Evolutionary conservation across 352 stramenopile genomes (phyloP).

Genomic region (Globisporangium polare): DNA sequence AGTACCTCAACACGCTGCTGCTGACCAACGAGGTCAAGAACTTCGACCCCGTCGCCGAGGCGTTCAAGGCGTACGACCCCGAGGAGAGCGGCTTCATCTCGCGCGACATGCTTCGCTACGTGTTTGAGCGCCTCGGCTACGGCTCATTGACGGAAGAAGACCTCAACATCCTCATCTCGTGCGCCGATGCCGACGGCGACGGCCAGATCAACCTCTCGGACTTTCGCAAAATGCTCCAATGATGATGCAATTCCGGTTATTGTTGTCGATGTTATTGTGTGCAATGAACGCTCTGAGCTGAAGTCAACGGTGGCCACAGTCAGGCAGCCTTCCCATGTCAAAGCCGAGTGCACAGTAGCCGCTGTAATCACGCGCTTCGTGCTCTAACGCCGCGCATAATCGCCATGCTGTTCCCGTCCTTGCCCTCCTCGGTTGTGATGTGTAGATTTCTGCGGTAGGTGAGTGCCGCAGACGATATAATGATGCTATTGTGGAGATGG

Average conservation of each 20-base stretch:
- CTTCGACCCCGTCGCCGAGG: slow-evolving; percentile 87
- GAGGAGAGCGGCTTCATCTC: slow-evolving; percentile 83
- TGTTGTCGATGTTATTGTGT: background rate
- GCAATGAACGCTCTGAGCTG: background rate
- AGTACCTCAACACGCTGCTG: slow-evolving; percentile 76
- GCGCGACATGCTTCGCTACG: slow-evolving; percentile 71
- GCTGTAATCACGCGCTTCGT: background rate
- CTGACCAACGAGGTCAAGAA: slow-evolving; percentile 88
- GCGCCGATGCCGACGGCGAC: slow-evolving; percentile 81
- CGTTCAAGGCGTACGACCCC: slow-evolving; percentile 88
- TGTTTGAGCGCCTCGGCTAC: slow-evolving; percentile 83
- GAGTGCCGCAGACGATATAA: slow-evolving; percentile 6
- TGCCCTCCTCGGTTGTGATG: background rate
- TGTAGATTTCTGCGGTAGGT: background rate
- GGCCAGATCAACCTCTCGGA: slow-evolving; percentile 74
- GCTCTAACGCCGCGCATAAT: background rate
- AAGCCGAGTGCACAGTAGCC: background rate
- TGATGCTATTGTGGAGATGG: background rate
- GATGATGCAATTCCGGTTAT: background rate
- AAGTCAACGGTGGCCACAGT: no score
- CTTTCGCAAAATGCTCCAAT: slow-evolving; percentile 75
- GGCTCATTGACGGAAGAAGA: slow-evolving; percentile 83
- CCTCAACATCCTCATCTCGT: slow-evolving; percentile 78
- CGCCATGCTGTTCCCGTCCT: background rate
- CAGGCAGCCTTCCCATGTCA: background rate